Evolutionary conservation across 1,284 basidiomycete genomes (phyloP).

Genomic region (Marasmius fiardii): DNA sequence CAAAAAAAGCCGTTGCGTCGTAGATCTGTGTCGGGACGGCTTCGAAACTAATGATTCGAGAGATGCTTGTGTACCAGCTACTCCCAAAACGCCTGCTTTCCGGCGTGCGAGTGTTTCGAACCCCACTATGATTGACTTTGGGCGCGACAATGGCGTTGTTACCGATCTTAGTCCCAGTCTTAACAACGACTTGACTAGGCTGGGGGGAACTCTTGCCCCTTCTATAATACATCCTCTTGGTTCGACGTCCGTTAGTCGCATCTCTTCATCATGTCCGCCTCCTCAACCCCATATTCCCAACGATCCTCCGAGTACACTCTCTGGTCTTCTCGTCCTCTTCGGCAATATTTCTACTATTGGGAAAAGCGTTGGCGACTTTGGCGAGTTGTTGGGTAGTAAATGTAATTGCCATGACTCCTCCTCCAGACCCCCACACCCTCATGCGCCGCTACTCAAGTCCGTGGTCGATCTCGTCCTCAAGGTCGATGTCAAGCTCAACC

Average conservation of each 20-base stretch:
- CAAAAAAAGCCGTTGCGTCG: conserved; percentile 14
- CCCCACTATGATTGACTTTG: too few species aligned
- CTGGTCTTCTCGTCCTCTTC: neutral
- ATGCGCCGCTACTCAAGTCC: neutral
- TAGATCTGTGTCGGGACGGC: conserved; percentile 9
- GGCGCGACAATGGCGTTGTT: too few species aligned
- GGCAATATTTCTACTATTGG: neutral
- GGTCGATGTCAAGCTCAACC: neutral
- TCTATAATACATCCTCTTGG: neutral
- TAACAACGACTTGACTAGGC: neutral
- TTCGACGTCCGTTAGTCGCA: neutral
- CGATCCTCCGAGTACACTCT: neutral
- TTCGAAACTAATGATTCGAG: neutral
- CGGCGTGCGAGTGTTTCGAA: neutral
- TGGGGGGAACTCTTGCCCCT: neutral
- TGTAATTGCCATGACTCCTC: conserved; percentile 1
- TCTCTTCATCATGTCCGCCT: neutral
- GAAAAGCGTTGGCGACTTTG: neutral
- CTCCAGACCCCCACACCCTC: neutral
- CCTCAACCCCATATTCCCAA: neutral
- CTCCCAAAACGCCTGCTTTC: neutral
- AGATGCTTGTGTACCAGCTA: conserved; percentile 5
- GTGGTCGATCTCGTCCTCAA: neutral
- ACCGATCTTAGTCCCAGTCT: too few species aligned
- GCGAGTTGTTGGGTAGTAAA: neutral